Evolutionary conservation across 139 green algal species (phyloP).

Genomic region (Monoraphidium neglectum): DNA sequence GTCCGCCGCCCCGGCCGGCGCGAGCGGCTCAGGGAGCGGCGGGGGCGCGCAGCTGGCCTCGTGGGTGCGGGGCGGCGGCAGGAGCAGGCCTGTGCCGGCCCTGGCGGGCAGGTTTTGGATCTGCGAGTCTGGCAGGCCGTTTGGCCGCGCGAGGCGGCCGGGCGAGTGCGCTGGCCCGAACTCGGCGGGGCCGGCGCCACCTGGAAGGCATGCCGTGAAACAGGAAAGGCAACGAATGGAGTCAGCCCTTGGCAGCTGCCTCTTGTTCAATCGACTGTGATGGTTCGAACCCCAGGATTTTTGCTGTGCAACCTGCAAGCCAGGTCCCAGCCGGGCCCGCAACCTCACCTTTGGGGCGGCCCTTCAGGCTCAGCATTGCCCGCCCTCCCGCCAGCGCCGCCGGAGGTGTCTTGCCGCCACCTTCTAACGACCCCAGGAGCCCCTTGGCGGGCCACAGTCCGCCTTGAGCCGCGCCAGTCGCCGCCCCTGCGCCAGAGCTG

Average conservation of each 20-base stretch:
- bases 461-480: too few species aligned
- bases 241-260: background rate
- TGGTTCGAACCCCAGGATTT: background rate
- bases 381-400: too few species aligned
- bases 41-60: constrained; percentile 44
- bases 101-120: constrained; percentile 46
- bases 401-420: background rate
- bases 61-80: constrained; percentile 36
- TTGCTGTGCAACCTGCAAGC: background rate
- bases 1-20: background rate
- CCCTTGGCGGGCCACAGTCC: background rate
- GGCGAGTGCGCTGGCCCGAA: constrained; percentile 25
- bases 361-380: constrained; percentile 1
- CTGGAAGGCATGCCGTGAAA: background rate
- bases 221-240: background rate
- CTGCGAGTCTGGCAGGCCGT: background rate
- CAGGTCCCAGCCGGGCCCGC: background rate
- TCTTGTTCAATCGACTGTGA: background rate
- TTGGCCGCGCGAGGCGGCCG: constrained; percentile 30
- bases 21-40: constrained; percentile 31
- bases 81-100: constrained; percentile 33
- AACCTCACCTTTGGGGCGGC: constrained; percentile 18
- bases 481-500: background rate
- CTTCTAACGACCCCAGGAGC: background rate
- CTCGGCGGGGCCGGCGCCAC: constrained; percentile 11